Evolutionary conservation across 768 basidiomycete genomes (phyloP).

Genomic region (Lepiota venenata): DNA sequence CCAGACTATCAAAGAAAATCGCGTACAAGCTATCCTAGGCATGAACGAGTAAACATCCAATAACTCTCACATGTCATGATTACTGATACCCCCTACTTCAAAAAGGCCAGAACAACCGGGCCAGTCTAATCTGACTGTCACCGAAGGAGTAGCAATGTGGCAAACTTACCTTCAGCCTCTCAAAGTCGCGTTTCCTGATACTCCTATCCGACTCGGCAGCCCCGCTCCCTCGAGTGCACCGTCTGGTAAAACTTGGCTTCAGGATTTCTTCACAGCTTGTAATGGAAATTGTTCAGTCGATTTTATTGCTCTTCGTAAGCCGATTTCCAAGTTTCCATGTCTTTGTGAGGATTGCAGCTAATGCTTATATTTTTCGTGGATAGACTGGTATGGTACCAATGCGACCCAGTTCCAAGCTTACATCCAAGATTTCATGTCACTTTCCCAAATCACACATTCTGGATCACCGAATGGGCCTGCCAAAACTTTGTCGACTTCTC

Average conservation of each 20-base stretch:
- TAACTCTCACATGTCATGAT: background rate
- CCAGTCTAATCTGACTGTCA: slow-evolving; percentile 49
- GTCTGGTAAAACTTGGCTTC: slow-evolving; percentile 50
- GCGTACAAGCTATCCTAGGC: slow-evolving; percentile 40
- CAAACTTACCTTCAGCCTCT: slow-evolving; percentile 49
- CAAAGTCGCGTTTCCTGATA: slow-evolving; percentile 19
- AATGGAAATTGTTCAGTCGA: slow-evolving; percentile 49
- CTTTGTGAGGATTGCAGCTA: background rate
- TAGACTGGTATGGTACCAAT: slow-evolving; percentile 53
- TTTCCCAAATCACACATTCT: slow-evolving; percentile 45
- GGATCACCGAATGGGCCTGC: slow-evolving; percentile 63
- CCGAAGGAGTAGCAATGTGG: slow-evolving; percentile 50
- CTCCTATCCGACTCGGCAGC: slow-evolving; percentile 45
- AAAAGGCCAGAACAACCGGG: slow-evolving; percentile 27
- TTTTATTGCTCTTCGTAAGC: slow-evolving; percentile 53
- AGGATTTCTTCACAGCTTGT: slow-evolving; percentile 49
- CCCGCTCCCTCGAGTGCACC: slow-evolving; percentile 52
- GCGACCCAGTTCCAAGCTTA: slow-evolving; percentile 44
- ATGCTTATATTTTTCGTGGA: background rate
- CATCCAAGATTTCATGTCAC: slow-evolving; percentile 47
- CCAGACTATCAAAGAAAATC: slow-evolving; percentile 28
- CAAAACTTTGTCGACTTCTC: slow-evolving; percentile 42
- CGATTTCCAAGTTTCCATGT: background rate
- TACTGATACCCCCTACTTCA: background rate
- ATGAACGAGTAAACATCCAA: slow-evolving; percentile 48